phyloP scores from a whole-genome alignment of 1,139 yeast species.

The Candida tunisiensis region DNA sequence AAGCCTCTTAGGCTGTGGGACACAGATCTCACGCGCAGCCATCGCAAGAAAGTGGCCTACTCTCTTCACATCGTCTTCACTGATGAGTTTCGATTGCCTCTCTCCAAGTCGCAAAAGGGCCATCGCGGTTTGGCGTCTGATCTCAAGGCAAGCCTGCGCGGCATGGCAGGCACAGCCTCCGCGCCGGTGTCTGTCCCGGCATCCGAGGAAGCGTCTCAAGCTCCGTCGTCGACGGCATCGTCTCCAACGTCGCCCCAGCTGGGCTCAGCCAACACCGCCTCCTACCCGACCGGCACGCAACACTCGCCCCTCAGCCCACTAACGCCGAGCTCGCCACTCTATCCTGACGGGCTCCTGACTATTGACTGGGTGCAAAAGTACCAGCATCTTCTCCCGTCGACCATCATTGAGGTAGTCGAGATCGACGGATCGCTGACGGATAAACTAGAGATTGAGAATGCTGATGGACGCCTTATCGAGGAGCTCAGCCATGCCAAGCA shows the following conservation, averaged over 20 bases:
- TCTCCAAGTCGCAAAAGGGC: no score
- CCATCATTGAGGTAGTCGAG: slow-evolving; percentile 15
- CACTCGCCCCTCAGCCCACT: slow-evolving; percentile 27
- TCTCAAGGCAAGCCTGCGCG: no score
- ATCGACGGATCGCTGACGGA: slow-evolving; percentile 15
- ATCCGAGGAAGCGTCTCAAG: slow-evolving; percentile 1
- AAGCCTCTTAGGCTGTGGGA: no score
- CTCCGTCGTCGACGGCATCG: slow-evolving; percentile 2
- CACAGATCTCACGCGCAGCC: no score
- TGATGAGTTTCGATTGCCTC: no score
- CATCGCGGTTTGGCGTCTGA: no score
- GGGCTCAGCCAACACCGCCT: background rate
- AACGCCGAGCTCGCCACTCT: slow-evolving; percentile 19
- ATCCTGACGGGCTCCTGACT: slow-evolving; percentile 27
- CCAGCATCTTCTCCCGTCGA: slow-evolving; percentile 24
- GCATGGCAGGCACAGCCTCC: no score
- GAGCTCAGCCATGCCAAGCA: slow-evolving; percentile 10
- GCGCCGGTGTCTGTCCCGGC: no score
- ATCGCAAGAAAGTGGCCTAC: no score
- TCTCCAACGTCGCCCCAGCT: no score
- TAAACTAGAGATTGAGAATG: slow-evolving; percentile 19
- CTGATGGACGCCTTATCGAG: slow-evolving; percentile 13
- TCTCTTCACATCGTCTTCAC: no score
- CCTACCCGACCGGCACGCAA: slow-evolving; percentile 13
- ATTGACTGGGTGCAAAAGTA: slow-evolving; percentile 35